A percentile compares a stretch with the other conserved stretches of the same genome.
Conservation (phyloP, 805 yeast genomes). For the Starmera dryadoides region DNA sequence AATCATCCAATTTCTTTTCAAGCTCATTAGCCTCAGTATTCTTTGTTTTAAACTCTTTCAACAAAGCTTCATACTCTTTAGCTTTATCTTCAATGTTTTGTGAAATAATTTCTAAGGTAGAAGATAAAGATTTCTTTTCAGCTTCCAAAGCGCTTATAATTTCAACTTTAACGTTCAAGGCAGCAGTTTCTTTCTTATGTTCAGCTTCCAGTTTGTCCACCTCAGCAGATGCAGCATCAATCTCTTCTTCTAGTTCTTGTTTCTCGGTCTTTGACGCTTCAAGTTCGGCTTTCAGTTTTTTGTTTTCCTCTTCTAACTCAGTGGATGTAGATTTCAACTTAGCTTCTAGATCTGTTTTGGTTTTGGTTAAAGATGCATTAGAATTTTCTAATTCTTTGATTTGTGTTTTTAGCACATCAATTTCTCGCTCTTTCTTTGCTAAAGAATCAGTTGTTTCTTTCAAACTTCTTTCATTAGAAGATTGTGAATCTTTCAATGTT, state of each 20-base stretch:
- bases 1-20: not conserved
- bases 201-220: conserved; percentile 22
- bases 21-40: not conserved
- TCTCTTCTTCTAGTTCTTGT: conserved; percentile 14
- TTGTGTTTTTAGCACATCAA: conserved; percentile 4
- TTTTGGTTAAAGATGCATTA: not conserved
- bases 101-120: conserved; percentile 25
- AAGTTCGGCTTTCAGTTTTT: conserved; percentile 6
- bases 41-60: conserved; percentile 8
- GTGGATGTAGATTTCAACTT: not conserved
- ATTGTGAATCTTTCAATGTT: not conserved
- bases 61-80: conserved; percentile 14
- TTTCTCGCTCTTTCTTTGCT: not conserved
- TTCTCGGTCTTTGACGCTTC: conserved; percentile 4
- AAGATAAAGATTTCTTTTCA: conserved; percentile 25
- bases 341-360: not conserved
- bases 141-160: conserved; percentile 13
- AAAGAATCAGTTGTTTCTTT: not conserved
- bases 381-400: conserved; percentile 5
- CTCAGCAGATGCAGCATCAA: conserved; percentile 20
- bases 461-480: not conserved
- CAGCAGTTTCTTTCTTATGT: conserved; percentile 16
- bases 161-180: conserved; percentile 19
- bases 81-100: conserved; percentile 22
- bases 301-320: conserved; percentile 1